Base-by-base conservation (phyloP, 371 early-diverging fungal genomes). In the Rhizopus microsporus region DNA sequence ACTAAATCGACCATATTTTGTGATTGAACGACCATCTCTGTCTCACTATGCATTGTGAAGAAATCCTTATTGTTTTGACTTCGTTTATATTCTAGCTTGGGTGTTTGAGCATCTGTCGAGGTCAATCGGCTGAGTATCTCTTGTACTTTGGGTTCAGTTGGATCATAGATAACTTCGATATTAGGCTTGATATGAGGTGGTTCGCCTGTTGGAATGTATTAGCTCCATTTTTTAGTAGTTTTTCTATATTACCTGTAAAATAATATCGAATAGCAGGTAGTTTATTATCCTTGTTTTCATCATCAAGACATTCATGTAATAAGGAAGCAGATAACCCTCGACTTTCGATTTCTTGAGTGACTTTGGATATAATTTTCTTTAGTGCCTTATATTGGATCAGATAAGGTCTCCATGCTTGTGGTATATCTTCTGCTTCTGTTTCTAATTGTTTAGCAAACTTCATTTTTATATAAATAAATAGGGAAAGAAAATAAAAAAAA, bases 361-460 rank as follows among this genome's bases (percentile, higher is more conserved):
- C 88, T 45, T 72, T 72, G 46, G 78, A 78, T 61, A 88, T 82
- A 52, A 71, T 71, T 64, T 83, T 86, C 67, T 89, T 88, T 7
- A 87, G 74, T 8, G 71, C 62, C 57, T 85, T 86, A 74, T 89
- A 89, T 44, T 83, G 82, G 52, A 88, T 85, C 12, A 88, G 61
- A 57, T 88, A 85, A 5, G 81, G 87, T 53, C 83, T 80, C 86
- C 87, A 88, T 55, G 80, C 83, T 43, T 74, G 75, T 3, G 91
- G 91, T 51, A 91, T 77, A 37, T 84, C 72, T 62, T 82, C 80
- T 30, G 87, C 77, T 63, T 75, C 83, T 8, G 79, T 77, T 59
- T 88, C 86, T 29, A 91, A 75, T 29, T 82, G 77, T 59, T 90
- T 88, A 44, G 80, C 88, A 63, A 90, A 91, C 74, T 91, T 91